phyloP scores from a whole-genome alignment of 352 stramenopile species.

The Pythium plurisporium region DNA sequence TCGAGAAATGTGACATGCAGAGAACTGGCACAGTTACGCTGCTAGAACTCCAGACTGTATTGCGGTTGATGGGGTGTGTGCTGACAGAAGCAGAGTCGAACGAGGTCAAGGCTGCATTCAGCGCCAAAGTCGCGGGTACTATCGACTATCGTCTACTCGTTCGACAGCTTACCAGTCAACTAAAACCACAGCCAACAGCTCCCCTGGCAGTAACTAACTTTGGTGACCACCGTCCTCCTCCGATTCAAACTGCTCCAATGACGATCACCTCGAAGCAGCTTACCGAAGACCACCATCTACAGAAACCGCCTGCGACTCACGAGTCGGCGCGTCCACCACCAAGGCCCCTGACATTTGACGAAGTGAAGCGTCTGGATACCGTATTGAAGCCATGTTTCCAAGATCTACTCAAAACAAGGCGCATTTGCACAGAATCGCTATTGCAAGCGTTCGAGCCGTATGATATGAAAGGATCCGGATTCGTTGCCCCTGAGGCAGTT shows the following conservation, averaged over 20 bases:
- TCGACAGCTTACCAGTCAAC: conserved; percentile 37
- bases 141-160: conserved; percentile 52
- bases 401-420: conserved; percentile 41
- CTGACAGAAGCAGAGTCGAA: conserved; percentile 46
- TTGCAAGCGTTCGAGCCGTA: conserved; percentile 49
- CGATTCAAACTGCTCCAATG: conserved; percentile 12
- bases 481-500: conserved; percentile 62
- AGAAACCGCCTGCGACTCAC: background rate
- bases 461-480: conserved; percentile 52
- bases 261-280: background rate
- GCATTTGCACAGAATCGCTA: conserved; percentile 26
- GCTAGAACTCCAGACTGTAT: conserved; percentile 68
- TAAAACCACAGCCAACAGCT: conserved; percentile 11
- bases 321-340: conserved; percentile 4
- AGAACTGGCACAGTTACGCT: conserved; percentile 51
- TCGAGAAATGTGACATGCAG: conserved; percentile 66
- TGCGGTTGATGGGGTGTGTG: conserved; percentile 71
- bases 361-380: conserved; percentile 37
- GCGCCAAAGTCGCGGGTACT: conserved; percentile 32
- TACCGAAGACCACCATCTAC: background rate
- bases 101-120: conserved; percentile 46
- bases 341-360: conserved; percentile 28
- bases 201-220: background rate
- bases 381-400: conserved; percentile 46
- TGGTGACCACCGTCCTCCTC: conserved; percentile 7